These are phyloP conservation scores for Amylocystis lapponica DNA, from an alignment of 768 basidiomycete genomes.

Conservation along the genomic window DNA sequence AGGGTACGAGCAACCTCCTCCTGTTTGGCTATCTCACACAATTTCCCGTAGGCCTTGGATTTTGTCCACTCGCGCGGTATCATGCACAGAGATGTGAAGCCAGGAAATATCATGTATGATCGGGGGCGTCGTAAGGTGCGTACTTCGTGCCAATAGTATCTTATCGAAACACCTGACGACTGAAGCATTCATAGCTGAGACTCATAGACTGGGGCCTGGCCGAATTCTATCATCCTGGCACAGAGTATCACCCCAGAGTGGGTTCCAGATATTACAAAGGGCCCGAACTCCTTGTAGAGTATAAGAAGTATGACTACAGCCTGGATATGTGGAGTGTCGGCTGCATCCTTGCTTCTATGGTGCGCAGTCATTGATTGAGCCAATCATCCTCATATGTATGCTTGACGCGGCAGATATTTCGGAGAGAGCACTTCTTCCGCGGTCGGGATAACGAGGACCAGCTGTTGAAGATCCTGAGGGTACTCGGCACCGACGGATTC, in stretches of 20 bases:
- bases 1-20: conserved; percentile 45
- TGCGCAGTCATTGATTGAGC: conserved; percentile 25
- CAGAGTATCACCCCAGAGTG: conserved; percentile 95
- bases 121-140: conserved; percentile 87
- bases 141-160: background rate
- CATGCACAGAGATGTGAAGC: conserved; percentile 98
- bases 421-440: conserved; percentile 98
- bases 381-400: conserved; percentile 5
- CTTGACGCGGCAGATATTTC: no score
- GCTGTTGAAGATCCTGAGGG: conserved; percentile 94
- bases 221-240: conserved; percentile 96
- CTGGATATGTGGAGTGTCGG: conserved; percentile 98
- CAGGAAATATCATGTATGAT: conserved; percentile 99
- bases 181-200: conserved; percentile 51
- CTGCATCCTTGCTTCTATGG: conserved; percentile 99
- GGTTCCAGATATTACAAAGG: conserved; percentile 98
- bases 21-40: conserved; percentile 3
- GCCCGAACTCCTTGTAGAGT: conserved; percentile 91
- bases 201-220: conserved; percentile 99
- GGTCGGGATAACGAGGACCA: conserved; percentile 99
- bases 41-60: conserved; percentile 70
- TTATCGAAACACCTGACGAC: background rate
- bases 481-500: conserved; percentile 91
- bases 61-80: conserved; percentile 98
- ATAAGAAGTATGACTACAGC: conserved; percentile 96